phyloP scores from a whole-genome alignment of 2,329 filamentous ascomycete species.

The Plectosphaerella sp. region DNA sequence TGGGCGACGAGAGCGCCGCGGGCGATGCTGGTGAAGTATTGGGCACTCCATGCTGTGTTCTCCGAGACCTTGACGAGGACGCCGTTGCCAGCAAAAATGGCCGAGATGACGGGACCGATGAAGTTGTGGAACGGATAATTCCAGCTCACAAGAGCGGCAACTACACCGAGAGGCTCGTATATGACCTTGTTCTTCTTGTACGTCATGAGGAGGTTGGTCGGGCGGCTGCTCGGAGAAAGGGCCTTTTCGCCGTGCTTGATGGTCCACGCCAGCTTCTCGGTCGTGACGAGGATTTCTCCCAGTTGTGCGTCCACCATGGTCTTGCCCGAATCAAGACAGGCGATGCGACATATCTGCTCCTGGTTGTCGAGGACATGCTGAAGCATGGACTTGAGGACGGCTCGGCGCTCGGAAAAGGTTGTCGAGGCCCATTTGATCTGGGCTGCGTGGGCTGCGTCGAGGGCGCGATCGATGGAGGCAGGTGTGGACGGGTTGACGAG shows the following conservation, averaged over 20 bases:
- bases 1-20: constrained; percentile 76
- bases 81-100: constrained; percentile 85
- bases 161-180: constrained; percentile 90
- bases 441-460: constrained; percentile 68
- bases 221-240: constrained; percentile 64
- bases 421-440: constrained; percentile 76
- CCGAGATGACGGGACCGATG: constrained; percentile 83
- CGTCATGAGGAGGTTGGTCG: constrained; percentile 88
- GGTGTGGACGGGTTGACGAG: constrained; percentile 71
- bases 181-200: constrained; percentile 90
- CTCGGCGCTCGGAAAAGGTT: constrained; percentile 70
- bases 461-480: constrained; percentile 72
- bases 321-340: constrained; percentile 92
- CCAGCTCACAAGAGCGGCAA: constrained; percentile 92
- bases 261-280: constrained; percentile 93
- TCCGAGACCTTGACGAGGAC: constrained; percentile 94
- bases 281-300: constrained; percentile 90
- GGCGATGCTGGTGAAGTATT: constrained; percentile 76
- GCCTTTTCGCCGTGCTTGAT: constrained; percentile 84
- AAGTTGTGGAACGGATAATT: constrained; percentile 98
- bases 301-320: constrained; percentile 92
- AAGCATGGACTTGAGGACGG: constrained; percentile 76
- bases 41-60: constrained; percentile 88
- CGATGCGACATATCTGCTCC: constrained; percentile 77
- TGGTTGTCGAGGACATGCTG: constrained; percentile 85